Percentiles rank a stretch among this genome's conserved stretches.
phyloP scores from a whole-genome alignment of 2,329 filamentous ascomycete species.

The Fusarium tjaetaba region DNA sequence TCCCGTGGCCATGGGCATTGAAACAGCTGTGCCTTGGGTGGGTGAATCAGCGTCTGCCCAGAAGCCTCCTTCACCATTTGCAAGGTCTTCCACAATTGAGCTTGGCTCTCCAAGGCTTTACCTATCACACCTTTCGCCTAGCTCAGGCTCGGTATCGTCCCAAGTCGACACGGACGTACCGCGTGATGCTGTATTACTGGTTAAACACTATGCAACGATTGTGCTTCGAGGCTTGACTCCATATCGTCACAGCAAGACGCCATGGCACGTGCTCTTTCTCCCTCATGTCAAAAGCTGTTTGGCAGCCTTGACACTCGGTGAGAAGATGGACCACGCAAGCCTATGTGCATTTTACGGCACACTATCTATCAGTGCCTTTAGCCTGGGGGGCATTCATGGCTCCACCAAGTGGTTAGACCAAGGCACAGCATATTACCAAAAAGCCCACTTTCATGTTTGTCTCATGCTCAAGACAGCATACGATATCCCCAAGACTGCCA shows the following conservation, averaged over 20 bases:
- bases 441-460: not conserved
- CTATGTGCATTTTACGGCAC: constrained; percentile 30
- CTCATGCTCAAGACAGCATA: constrained; percentile 24
- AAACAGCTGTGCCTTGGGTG: not conserved
- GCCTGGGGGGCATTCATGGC: constrained; percentile 12
- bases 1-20: not conserved
- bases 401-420: constrained; percentile 19
- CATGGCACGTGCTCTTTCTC: constrained; percentile 25
- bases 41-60: not conserved
- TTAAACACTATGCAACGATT: constrained; percentile 23
- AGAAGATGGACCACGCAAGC: constrained; percentile 28
- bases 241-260: constrained; percentile 32
- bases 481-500: constrained; percentile 21
- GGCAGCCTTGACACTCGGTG: constrained; percentile 14
- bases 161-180: constrained; percentile 1
- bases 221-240: constrained; percentile 27
- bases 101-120: rapidly evolving
- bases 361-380: constrained; percentile 26
- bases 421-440: constrained; percentile 11
- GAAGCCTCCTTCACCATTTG: not conserved
- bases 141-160: not conserved
- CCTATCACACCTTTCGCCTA: rapidly evolving
- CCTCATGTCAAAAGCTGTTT: constrained; percentile 27
- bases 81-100: not conserved
- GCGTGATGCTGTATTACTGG: constrained; percentile 11